A percentile compares a stretch with the other conserved stretches of the same genome.
Evolutionary conservation across 2,329 filamentous ascomycete genomes (phyloP).

Genomic region (Thelonectria rubi): DNA sequence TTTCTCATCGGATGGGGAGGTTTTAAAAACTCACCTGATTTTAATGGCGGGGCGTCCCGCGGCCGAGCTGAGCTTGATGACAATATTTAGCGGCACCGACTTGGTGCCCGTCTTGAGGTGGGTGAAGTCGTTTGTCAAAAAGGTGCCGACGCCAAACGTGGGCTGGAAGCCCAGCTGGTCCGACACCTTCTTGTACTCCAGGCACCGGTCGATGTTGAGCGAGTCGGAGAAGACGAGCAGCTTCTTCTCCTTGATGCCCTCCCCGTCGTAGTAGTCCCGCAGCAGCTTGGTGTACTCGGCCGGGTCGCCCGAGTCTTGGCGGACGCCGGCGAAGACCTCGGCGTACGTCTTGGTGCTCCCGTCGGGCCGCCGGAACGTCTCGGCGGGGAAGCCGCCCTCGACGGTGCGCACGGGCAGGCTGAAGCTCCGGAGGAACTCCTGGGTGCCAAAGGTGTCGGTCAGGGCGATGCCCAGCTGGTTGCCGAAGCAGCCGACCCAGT

Average conservation of each 20-base stretch:
- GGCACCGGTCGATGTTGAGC: constrained; percentile 86
- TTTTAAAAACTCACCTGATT: constrained; percentile 65
- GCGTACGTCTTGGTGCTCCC: constrained; percentile 73
- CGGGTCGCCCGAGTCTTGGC: constrained; percentile 92
- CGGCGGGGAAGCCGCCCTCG: constrained; percentile 52
- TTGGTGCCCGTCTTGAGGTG: constrained; percentile 78
- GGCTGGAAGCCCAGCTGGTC: constrained; percentile 84
- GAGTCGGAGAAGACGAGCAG: constrained; percentile 96
- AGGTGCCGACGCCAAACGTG: constrained; percentile 94
- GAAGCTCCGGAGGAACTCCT: constrained; percentile 87
- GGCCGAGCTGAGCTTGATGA: constrained; percentile 94
- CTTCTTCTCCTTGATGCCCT: constrained; percentile 83
- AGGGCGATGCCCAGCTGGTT: constrained; percentile 85
- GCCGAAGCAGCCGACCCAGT: constrained; percentile 94
- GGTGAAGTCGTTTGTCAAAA: constrained; percentile 93
- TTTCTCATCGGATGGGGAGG: neutral
- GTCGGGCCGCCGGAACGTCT: constrained; percentile 52
- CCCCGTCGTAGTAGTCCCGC: constrained; percentile 79
- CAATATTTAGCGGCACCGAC: constrained; percentile 92
- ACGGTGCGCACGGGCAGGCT: constrained; percentile 66
- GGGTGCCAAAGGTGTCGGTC: constrained; percentile 96
- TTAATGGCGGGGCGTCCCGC: constrained; percentile 86
- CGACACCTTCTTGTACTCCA: constrained; percentile 87
- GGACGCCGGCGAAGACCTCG: constrained; percentile 81
- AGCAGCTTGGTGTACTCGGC: constrained; percentile 80